phyloP scores from a whole-genome alignment of 257 asterid genomes.

The Verbascum thapsus region DNA sequence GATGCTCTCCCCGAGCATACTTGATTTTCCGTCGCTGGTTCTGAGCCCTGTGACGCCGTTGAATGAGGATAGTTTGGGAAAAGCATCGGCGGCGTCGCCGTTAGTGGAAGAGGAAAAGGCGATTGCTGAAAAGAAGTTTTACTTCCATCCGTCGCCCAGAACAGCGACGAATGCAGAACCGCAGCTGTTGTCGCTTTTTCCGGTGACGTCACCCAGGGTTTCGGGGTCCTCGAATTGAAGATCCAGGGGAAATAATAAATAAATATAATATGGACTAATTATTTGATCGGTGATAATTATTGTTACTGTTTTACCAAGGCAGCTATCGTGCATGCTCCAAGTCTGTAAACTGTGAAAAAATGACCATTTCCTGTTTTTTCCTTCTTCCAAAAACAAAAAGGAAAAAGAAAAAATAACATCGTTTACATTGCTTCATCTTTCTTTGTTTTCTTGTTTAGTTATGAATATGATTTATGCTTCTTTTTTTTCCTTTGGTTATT shows the following conservation, averaged over 20 bases:
- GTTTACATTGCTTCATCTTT: not conserved
- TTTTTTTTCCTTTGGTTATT: too few species aligned
- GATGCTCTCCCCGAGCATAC: constrained; percentile 86
- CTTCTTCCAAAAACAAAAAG: not conserved
- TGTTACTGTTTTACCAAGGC: too few species aligned
- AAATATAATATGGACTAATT: too few species aligned
- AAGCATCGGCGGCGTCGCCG: constrained; percentile 34
- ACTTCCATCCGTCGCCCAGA: constrained; percentile 76
- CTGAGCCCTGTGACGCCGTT: constrained; percentile 87
- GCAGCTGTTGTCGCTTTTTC: constrained; percentile 70
- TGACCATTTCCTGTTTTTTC: not conserved
- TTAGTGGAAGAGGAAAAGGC: constrained; percentile 72
- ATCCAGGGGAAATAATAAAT: not conserved
- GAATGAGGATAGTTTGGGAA: constrained; percentile 50
- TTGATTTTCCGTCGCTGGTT: constrained; percentile 78
- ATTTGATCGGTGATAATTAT: too few species aligned
- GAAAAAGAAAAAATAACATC: constrained; percentile 1
- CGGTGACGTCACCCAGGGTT: constrained; percentile 72
- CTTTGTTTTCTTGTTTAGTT: not conserved
- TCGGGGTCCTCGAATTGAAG: constrained; percentile 56
- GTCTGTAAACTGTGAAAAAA: too few species aligned
- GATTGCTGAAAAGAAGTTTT: constrained; percentile 85
- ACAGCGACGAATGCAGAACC: constrained; percentile 53
- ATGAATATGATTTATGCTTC: too few species aligned
- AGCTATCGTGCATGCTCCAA: too few species aligned